phyloP scores from a whole-genome alignment of 257 asterid species.

The Salvia rosmarinus region DNA sequence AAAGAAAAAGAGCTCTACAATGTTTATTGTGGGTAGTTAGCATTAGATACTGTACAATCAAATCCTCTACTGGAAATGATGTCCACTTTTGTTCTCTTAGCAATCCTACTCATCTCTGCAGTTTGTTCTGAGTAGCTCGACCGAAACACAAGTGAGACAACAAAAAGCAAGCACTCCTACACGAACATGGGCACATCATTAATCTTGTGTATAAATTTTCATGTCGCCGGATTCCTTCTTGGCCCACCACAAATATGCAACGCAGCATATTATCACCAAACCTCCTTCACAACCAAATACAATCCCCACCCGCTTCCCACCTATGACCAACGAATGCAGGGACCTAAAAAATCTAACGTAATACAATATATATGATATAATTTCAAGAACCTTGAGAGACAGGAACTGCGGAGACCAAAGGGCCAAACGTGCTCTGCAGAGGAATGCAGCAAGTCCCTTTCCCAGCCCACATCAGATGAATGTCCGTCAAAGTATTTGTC shows the following conservation, averaged over 20 bases:
- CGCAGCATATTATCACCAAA: constrained; percentile 40
- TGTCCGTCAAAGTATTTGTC: constrained; percentile 53
- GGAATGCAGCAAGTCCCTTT: constrained; percentile 78
- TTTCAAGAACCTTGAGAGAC: constrained; percentile 65
- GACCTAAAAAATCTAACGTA: too few relatives aligned
- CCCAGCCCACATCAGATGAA: constrained; percentile 66
- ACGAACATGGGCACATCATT: not conserved
- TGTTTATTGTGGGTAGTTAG: too few relatives aligned
- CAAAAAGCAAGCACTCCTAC: too few relatives aligned
- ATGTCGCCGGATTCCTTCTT: constrained; percentile 41
- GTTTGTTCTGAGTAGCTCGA: too few relatives aligned
- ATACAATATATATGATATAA: too few relatives aligned
- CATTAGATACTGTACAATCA: too few relatives aligned
- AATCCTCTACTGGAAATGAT: too few relatives aligned
- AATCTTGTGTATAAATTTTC: constrained; percentile 37
- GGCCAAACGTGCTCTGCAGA: constrained; percentile 65
- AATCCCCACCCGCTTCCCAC: constrained; percentile 40
- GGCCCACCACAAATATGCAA: constrained; percentile 45
- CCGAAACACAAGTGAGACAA: too few relatives aligned
- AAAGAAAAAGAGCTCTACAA: too few relatives aligned
- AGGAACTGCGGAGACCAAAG: constrained; percentile 58
- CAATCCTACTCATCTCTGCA: too few relatives aligned
- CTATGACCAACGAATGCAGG: too few relatives aligned
- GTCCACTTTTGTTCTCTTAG: too few relatives aligned
- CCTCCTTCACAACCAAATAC: constrained; percentile 48